Percentiles rank a stretch among this genome's conserved stretches.
phyloP scores from a whole-genome alignment of 2,329 filamentous ascomycete genomes.

The Myriosclerotinia scirpicola region DNA sequence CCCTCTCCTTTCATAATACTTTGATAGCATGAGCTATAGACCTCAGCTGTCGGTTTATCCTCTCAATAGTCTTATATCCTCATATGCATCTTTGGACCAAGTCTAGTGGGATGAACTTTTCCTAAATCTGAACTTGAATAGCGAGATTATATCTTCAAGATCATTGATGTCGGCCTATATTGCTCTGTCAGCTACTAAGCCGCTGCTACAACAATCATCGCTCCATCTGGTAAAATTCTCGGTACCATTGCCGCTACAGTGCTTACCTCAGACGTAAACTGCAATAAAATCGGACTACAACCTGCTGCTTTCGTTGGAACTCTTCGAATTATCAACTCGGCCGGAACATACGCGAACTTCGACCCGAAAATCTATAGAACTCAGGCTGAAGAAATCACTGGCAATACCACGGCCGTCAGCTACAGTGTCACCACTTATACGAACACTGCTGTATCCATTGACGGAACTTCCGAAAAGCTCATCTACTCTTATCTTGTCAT shows the following conservation, averaged over 20 bases:
- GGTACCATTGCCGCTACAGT: background rate
- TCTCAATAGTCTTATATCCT: background rate
- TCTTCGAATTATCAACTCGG: background rate
- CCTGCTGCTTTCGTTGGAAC: background rate
- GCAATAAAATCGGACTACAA: background rate
- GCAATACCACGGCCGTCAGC: background rate
- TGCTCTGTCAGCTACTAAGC: background rate
- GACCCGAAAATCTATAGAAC: background rate
- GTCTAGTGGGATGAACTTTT: background rate
- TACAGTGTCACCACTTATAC: background rate
- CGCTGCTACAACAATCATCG: background rate
- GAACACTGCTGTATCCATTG: background rate
- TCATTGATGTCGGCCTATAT: background rate
- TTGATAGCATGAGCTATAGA: background rate
- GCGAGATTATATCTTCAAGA: background rate
- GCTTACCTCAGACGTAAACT: background rate
- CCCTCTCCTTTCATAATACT: background rate
- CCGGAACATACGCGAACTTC: background rate
- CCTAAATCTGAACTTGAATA: background rate
- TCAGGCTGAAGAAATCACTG: background rate
- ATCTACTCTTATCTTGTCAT: slow-evolving; percentile 2
- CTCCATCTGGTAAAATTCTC: background rate
- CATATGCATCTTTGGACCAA: background rate
- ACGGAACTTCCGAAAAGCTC: background rate
- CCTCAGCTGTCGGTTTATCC: background rate